phyloP scores from a whole-genome alignment of 306 rosid species.

The Geum urbanum region DNA sequence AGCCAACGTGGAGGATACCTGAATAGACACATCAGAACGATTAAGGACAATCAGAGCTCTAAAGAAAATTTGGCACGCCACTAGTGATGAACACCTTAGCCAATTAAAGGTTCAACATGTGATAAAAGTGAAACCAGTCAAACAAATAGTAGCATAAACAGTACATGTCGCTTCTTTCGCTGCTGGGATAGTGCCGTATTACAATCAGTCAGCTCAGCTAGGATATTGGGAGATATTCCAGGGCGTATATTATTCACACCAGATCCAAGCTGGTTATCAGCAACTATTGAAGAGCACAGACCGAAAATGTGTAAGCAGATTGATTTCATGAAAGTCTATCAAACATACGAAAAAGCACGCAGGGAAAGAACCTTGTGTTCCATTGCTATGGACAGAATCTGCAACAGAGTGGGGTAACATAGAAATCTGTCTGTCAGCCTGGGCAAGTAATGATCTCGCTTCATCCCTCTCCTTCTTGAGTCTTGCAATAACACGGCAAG shows the following conservation, averaged over 20 bases:
- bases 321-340: constrained; percentile 6
- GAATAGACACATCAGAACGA: constrained; percentile 21
- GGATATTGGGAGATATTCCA: constrained; percentile 58
- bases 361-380: constrained; percentile 61
- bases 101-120: not conserved
- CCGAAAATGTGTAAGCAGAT: constrained; percentile 8
- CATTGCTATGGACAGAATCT: constrained; percentile 60
- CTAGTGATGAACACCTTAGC: not conserved
- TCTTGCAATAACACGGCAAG: constrained; percentile 94
- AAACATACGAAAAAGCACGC: not conserved
- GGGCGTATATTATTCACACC: constrained; percentile 56
- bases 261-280: constrained; percentile 63
- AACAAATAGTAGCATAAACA: constrained; percentile 6
- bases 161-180: constrained; percentile 85
- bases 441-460: constrained; percentile 80
- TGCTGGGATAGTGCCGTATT: constrained; percentile 86
- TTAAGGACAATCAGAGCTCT: not conserved
- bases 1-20: constrained; percentile 87
- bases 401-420: constrained; percentile 39
- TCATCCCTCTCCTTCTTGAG: constrained; percentile 90
- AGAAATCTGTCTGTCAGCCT: constrained; percentile 73
- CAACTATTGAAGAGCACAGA: constrained; percentile 36
- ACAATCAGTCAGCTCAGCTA: constrained; percentile 80
- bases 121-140: constrained; percentile 8
- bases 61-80: not conserved